Percentiles rank a stretch among this genome's conserved stretches.
phyloP scores from a whole-genome alignment of 129 eudicot species.

The Pseudognaphalium luteoalbum region DNA sequence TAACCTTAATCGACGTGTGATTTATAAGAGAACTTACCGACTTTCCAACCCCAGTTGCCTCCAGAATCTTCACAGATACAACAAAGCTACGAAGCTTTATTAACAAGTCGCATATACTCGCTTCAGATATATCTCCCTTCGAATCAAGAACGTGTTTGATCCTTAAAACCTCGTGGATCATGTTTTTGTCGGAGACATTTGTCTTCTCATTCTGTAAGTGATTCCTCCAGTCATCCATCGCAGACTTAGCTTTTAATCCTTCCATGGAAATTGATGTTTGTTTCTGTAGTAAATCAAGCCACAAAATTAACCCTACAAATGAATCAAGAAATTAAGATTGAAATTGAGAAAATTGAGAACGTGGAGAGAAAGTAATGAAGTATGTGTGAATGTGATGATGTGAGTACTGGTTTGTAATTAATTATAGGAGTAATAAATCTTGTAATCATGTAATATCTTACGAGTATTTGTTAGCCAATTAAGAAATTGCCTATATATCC shows the following conservation, averaged over 20 bases:
- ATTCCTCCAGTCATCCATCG: conserved; percentile 68
- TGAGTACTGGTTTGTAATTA: background rate
- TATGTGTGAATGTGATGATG: too few species aligned
- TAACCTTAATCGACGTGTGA: background rate
- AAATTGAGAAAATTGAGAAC: background rate
- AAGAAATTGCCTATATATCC: background rate
- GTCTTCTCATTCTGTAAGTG: conserved; percentile 51
- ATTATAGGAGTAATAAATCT: too few species aligned
- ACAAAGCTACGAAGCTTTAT: background rate
- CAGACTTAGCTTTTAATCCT: conserved; percentile 24
- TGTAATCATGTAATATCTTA: too few species aligned
- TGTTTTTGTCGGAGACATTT: conserved; percentile 46
- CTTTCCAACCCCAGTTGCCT: background rate
- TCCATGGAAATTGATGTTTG: conserved; percentile 16
- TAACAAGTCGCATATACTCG: background rate
- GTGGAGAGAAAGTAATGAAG: background rate
- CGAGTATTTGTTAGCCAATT: too few species aligned
- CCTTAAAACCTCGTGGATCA: background rate
- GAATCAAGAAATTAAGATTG: background rate
- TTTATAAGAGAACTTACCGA: background rate
- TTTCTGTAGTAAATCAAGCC: too few species aligned
- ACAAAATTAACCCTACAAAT: background rate
- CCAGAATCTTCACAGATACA: background rate
- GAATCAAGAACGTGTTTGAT: background rate
- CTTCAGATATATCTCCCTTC: background rate